Evolutionary conservation across 2,329 filamentous ascomycete genomes (phyloP).

Genomic region (Penicillium polonicum): DNA sequence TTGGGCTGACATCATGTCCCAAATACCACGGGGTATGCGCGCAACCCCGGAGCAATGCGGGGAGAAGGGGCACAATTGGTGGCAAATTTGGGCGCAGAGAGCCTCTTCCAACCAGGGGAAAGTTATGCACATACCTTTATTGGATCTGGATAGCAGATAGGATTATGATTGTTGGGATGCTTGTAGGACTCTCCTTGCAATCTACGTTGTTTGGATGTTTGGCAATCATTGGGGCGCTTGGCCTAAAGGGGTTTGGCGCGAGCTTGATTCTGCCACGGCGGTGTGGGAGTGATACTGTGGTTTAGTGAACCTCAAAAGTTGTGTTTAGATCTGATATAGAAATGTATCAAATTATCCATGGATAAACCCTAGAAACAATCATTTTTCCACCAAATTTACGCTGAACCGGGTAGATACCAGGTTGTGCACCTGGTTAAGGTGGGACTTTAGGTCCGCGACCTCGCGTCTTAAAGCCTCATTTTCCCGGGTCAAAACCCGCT

Average conservation of each 20-base stretch:
- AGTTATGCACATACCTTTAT: conserved; percentile 9
- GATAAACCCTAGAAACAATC: too few relatives aligned
- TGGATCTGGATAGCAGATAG: not conserved
- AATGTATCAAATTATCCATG: not conserved
- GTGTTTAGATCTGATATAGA: not conserved
- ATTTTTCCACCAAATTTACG: too few relatives aligned
- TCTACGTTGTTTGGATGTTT: conserved; percentile 11
- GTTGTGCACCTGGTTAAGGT: too few relatives aligned
- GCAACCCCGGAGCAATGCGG: conserved; percentile 20
- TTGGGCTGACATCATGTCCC: conserved; percentile 11
- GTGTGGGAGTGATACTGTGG: not conserved
- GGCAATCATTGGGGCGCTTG: conserved; percentile 6
- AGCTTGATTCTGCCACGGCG: conserved; percentile 6
- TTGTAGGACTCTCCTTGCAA: not conserved
- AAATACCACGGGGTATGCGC: conserved; percentile 14
- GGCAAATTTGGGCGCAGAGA: not conserved
- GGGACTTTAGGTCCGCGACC: too few relatives aligned
- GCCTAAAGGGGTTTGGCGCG: conserved; percentile 3
- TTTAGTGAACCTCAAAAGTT: not conserved
- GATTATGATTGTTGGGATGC: conserved; percentile 1
- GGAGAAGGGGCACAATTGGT: conserved; percentile 15
- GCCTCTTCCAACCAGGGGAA: too few relatives aligned
- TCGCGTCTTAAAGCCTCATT: too few relatives aligned
- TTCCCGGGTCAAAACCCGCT: too few relatives aligned
- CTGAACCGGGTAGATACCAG: too few relatives aligned